A percentile compares a stretch with the other conserved stretches of the same genome.
Evolutionary conservation across 345 rosid species (phyloP).

Genomic region (Cochlearia excelsa): DNA sequence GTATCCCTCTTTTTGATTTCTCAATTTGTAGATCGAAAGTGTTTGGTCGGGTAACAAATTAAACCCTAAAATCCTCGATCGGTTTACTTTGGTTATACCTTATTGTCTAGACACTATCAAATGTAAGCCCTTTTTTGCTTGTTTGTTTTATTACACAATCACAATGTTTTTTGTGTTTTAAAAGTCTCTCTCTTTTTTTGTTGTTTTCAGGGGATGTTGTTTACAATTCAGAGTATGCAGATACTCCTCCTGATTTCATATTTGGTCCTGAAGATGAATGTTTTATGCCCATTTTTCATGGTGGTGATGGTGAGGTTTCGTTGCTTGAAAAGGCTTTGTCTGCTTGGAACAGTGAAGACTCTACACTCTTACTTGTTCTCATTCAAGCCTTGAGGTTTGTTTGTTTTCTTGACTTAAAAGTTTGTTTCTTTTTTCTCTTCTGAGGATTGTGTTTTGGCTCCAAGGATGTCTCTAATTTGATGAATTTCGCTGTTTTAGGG

Average conservation of each 20-base stretch:
- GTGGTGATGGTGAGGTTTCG: slow-evolving; percentile 40
- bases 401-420: not conserved
- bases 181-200: not conserved
- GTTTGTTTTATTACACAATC: not conserved
- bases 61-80: slow-evolving; percentile 56
- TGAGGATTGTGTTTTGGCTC: not conserved
- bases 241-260: slow-evolving; percentile 72
- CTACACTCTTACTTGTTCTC: slow-evolving; percentile 54
- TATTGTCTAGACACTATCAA: slow-evolving; percentile 76
- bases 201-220: slow-evolving; percentile 69
- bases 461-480: not conserved
- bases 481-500: slow-evolving; percentile 42
- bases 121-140: slow-evolving; percentile 47
- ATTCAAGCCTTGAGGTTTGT: slow-evolving; percentile 69
- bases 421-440: not conserved
- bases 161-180: not conserved
- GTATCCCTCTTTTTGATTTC: not conserved
- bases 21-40: slow-evolving; percentile 62
- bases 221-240: slow-evolving; percentile 75
- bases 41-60: slow-evolving; percentile 75
- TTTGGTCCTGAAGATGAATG: slow-evolving; percentile 80
- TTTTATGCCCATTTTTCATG: slow-evolving; percentile 44
- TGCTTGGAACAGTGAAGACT: slow-evolving; percentile 74
- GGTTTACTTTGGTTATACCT: slow-evolving; percentile 84
- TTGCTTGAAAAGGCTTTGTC: slow-evolving; percentile 41